Evolutionary conservation across 306 rosid species (phyloP).

Genomic region (Aeschynomene evenia): DNA sequence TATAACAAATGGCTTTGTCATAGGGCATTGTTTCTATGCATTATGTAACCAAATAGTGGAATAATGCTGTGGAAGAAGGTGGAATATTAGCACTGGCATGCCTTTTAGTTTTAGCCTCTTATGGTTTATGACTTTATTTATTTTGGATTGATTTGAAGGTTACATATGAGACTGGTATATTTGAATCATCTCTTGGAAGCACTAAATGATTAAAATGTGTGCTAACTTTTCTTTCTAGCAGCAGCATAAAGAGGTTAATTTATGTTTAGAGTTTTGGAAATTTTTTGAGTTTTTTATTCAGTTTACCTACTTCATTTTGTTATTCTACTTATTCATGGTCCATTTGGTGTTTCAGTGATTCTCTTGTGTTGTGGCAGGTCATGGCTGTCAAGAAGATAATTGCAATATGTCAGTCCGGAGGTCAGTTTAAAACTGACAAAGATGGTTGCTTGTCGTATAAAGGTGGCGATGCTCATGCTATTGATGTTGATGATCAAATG

Average conservation of each 20-base stretch:
- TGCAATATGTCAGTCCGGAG: slow-evolving; percentile 92
- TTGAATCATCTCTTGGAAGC: slow-evolving; percentile 1
- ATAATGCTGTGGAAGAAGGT: slow-evolving; percentile 2
- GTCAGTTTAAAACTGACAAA: slow-evolving; percentile 63
- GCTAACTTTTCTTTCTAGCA: not conserved
- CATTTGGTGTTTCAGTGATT: not conserved
- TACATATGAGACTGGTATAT: not conserved
- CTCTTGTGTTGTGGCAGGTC: slow-evolving; percentile 42
- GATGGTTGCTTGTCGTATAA: slow-evolving; percentile 72
- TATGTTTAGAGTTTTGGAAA: not conserved
- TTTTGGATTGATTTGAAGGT: not conserved
- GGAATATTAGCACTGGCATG: not conserved
- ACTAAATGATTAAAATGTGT: not conserved
- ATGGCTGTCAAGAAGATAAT: slow-evolving; percentile 72
- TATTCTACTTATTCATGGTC: not conserved
- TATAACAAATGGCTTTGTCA: no score
- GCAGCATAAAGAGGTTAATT: not conserved
- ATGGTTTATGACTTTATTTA: not conserved
- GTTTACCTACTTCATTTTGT: not conserved
- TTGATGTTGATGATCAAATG: slow-evolving; percentile 77
- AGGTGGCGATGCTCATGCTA: slow-evolving; percentile 90
- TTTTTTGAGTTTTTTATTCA: not conserved
- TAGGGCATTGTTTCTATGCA: not conserved
- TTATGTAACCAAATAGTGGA: not conserved
- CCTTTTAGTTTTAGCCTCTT: not conserved